Conservation (phyloP, 768 basidiomycete genomes). For the Lactarius quietus region DNA sequence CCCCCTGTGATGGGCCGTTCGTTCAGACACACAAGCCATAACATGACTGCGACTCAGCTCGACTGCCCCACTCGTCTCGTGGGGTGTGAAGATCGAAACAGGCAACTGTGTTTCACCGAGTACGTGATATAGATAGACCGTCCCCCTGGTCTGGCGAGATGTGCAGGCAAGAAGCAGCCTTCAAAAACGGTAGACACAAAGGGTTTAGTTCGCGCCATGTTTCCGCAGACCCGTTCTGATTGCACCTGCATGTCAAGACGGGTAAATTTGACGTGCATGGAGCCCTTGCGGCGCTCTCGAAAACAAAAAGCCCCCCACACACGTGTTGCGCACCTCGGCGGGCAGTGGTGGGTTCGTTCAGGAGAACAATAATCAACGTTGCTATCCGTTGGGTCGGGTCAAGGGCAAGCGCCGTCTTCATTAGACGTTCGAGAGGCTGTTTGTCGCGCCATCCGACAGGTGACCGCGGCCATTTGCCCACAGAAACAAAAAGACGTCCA, state of each 20-base stretch:
- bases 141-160: slow-evolving; percentile 16
- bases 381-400: slow-evolving; percentile 19
- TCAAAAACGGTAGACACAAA: slow-evolving; percentile 24
- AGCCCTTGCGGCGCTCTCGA: slow-evolving; percentile 23
- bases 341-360: slow-evolving; percentile 11
- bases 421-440: slow-evolving; percentile 12
- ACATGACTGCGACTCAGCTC: slow-evolving; percentile 16
- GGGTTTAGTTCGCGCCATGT: slow-evolving; percentile 20
- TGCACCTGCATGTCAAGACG: slow-evolving; percentile 17
- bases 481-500: slow-evolving; percentile 23
- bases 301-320: slow-evolving; percentile 14
- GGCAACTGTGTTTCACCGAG: slow-evolving; percentile 18
- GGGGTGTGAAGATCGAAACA: slow-evolving; percentile 8
- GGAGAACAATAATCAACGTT: slow-evolving; percentile 21
- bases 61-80: slow-evolving; percentile 6
- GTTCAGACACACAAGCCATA: slow-evolving; percentile 6
- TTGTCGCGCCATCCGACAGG: slow-evolving; percentile 5
- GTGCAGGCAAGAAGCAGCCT: slow-evolving; percentile 4
- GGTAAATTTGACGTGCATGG: slow-evolving; percentile 24
- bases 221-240: slow-evolving; percentile 21
- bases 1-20: slow-evolving; percentile 13
- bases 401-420: slow-evolving; percentile 19
- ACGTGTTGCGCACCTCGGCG: slow-evolving; percentile 18
- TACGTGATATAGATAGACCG: slow-evolving; percentile 22
- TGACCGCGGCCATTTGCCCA: slow-evolving; percentile 22